Evolutionary conservation across 2,329 filamentous ascomycete genomes (phyloP), one percentile per base, ranked within the genome.

Genomic region (Talaromyces sp.): DNA sequence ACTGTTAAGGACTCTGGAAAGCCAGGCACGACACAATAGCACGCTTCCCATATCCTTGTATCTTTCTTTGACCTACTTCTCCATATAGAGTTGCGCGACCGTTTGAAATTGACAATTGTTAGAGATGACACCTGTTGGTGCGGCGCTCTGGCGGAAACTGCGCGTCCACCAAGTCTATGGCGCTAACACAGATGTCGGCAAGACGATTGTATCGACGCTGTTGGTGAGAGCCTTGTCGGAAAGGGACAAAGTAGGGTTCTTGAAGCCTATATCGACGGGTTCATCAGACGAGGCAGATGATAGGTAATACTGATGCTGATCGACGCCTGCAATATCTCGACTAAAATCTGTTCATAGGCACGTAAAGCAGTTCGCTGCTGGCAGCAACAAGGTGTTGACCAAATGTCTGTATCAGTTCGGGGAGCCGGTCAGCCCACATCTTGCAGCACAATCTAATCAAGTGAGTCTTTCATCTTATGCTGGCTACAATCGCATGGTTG

Each of bases 191-290:
- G 86, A 90, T 67, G 90, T 95, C 28, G 91, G 91, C 66, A 96
- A 96, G 80, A 96, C 91, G 0, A 85, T 96, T 35, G 83, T 92
- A 63, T 88, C 89, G 1, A 92, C 90, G 0, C 76, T 92, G 12
- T 79, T 96, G 3, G 89, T 86, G 73, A 86, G 84, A 65, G 83
- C 88, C 8, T 82, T 87, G 3, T 78, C 76, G 40, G 33, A 58
- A 2, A 58, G 18, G 40, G 52, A 40, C 9, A 48, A 50, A 25
- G 82, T 87, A 1, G 81, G 83, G 11, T 96, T 90, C 73, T 72
- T 96, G 61, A 96, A 96, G 73, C 91, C 91, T 0, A 87, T 96
- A 1, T 93, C 90, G 1, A 95, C 91, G 0, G 92, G 91, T 0
- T 82, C 88, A 7, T 71, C 78, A 9, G 77, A 84, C 28, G 89